These are phyloP conservation scores for Aspergillus sparsus DNA, from an alignment of 495 filamentous ascomycete genomes.

Conservation along the genomic window DNA sequence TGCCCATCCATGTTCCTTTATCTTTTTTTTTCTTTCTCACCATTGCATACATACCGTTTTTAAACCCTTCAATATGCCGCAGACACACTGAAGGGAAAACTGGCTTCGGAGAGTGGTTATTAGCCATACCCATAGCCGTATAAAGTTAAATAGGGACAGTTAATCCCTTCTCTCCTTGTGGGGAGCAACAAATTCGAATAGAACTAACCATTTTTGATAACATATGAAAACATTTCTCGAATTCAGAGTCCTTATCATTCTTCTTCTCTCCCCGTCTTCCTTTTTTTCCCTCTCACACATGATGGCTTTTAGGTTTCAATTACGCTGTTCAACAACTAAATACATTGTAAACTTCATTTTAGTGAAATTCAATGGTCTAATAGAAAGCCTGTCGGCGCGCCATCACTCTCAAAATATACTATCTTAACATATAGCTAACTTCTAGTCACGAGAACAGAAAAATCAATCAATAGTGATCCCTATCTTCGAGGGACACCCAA, in stretches of 20 bases:
- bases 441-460: too few species aligned
- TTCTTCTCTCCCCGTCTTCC: background rate
- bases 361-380: too few species aligned
- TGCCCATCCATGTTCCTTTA: conserved; percentile 10
- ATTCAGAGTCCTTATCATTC: background rate
- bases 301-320: background rate
- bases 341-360: too few species aligned
- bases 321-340: too few species aligned
- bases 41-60: conserved; percentile 1
- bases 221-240: background rate
- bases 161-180: background rate
- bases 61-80: background rate
- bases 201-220: background rate
- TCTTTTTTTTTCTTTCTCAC: conserved; percentile 12
- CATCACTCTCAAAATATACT: too few species aligned
- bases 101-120: background rate
- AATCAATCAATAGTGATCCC: too few species aligned
- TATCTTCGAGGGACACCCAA: too few species aligned
- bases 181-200: background rate
- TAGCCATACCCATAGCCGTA: background rate
- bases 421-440: too few species aligned
- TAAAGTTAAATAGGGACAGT: background rate
- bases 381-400: too few species aligned
- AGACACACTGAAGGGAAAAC: background rate
- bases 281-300: background rate